phyloP scores from a whole-genome alignment of 2,329 filamentous ascomycete genomes.

The Fusarium pseudoanthophilum region DNA sequence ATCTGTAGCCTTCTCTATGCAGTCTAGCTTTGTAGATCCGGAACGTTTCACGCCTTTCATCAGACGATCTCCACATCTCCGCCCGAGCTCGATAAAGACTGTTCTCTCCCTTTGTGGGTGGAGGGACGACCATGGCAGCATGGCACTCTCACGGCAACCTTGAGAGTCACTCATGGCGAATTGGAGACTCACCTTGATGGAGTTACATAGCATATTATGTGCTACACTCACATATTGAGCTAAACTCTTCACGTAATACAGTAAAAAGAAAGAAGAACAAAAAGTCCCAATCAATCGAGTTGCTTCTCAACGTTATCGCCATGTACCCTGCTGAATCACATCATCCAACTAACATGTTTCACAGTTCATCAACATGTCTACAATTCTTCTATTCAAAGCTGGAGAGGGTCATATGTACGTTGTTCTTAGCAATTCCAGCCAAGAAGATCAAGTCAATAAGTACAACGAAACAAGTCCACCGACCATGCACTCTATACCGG shows the following conservation, averaged over 20 bases:
- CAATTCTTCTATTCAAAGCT: conserved; percentile 5
- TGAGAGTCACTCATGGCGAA: conserved; percentile 13
- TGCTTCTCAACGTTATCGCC: not conserved
- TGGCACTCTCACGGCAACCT: conserved; percentile 3
- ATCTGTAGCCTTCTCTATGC: conserved; percentile 16
- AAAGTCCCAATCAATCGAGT: not conserved
- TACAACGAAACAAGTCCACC: conserved; percentile 21
- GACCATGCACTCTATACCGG: conserved; percentile 1
- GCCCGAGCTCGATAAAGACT: not conserved
- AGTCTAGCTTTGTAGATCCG: conserved; percentile 33
- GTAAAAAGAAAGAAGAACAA: not conserved
- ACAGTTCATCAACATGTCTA: not conserved
- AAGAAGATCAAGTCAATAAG: conserved; percentile 17
- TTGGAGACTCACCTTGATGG: conserved; percentile 11
- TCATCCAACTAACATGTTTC: not conserved
- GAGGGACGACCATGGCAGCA: not conserved
- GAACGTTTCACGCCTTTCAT: conserved; percentile 14
- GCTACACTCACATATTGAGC: not conserved
- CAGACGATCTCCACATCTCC: conserved; percentile 13
- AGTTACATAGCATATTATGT: not conserved
- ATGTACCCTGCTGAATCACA: not conserved
- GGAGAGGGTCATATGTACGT: conserved; percentile 30
- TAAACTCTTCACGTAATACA: not conserved
- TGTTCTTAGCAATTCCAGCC: conserved; percentile 4
- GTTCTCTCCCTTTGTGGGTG: not conserved